A percentile compares a stretch with the other conserved stretches of the same genome.
phyloP scores from a whole-genome alignment of 257 asterid genomes.

The Plantago ovata region DNA sequence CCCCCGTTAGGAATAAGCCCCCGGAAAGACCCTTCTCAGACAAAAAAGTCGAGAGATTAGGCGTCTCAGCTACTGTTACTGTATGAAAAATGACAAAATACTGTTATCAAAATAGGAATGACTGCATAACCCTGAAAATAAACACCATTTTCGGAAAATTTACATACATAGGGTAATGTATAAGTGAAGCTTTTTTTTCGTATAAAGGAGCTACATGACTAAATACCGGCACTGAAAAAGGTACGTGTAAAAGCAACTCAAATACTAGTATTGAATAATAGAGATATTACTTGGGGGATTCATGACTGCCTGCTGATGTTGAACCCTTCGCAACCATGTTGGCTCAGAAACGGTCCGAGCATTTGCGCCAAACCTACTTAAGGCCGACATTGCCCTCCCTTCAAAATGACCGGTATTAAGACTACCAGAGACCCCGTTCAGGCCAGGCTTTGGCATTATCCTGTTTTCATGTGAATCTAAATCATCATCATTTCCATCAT shows the following conservation, averaged over 20 bases:
- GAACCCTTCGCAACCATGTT: constrained; percentile 73
- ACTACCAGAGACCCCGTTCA: constrained; percentile 34
- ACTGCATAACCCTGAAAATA: not conserved
- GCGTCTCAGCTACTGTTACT: constrained; percentile 40
- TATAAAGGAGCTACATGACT: too few species aligned
- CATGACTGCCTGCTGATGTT: constrained; percentile 61
- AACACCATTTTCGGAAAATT: not conserved
- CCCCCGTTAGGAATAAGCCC: constrained; percentile 79
- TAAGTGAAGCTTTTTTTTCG: too few species aligned
- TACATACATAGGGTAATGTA: too few species aligned
- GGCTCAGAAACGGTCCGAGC: constrained; percentile 71
- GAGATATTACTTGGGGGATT: constrained; percentile 54
- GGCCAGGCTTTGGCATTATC: constrained; percentile 30
- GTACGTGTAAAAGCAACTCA: too few species aligned
- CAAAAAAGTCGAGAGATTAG: constrained; percentile 56
- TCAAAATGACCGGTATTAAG: constrained; percentile 51
- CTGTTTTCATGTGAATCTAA: constrained; percentile 32
- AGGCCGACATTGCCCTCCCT: constrained; percentile 92
- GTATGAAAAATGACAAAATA: constrained; percentile 22
- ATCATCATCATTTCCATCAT: constrained; percentile 35
- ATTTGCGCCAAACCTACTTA: constrained; percentile 74
- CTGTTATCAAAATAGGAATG: constrained; percentile 7
- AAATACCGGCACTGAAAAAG: too few species aligned
- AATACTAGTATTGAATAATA: too few species aligned
- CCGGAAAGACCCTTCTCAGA: constrained; percentile 72